phyloP scores from a whole-genome alignment of 495 filamentous ascomycete genomes.

The Aspergillus cristatus region DNA sequence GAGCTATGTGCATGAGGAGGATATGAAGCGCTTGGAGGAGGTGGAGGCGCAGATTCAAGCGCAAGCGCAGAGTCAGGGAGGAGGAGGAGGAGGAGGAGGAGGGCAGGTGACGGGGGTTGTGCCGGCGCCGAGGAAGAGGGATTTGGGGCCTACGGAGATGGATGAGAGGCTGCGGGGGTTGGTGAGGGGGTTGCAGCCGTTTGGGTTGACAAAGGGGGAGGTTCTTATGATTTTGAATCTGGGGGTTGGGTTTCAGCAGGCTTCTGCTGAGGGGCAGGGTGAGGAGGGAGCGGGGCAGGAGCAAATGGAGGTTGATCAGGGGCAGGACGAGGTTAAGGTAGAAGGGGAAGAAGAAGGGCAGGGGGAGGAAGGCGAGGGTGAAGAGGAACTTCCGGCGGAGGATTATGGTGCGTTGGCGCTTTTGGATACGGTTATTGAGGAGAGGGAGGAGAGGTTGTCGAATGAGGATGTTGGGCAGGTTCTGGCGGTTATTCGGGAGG shows the following conservation, averaged over 20 bases:
- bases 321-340: conserved; percentile 9
- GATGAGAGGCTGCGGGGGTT: conserved; percentile 32
- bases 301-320: conserved; percentile 5
- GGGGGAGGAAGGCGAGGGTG: conserved; percentile 13
- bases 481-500: conserved; percentile 28
- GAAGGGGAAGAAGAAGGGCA: conserved; percentile 1
- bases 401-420: conserved; percentile 32
- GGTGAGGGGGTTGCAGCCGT: conserved; percentile 32
- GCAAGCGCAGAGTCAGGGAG: no score
- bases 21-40: no score
- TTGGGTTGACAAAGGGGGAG: conserved; percentile 52
- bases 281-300: conserved; percentile 1
- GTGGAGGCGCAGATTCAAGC: no score
- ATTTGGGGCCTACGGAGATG: conserved; percentile 27
- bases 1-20: conserved; percentile 7
- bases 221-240: conserved; percentile 57
- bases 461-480: conserved; percentile 28
- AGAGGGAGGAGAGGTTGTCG: conserved; percentile 30
- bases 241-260: conserved; percentile 23
- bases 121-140: no score
- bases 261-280: conserved; percentile 2
- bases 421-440: conserved; percentile 36
- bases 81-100: no score
- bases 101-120: no score
- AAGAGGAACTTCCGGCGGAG: conserved; percentile 16